Evolutionary conservation across 2,329 filamentous ascomycete species (phyloP).

Genomic region (Alternaria angustiovoidea): DNA sequence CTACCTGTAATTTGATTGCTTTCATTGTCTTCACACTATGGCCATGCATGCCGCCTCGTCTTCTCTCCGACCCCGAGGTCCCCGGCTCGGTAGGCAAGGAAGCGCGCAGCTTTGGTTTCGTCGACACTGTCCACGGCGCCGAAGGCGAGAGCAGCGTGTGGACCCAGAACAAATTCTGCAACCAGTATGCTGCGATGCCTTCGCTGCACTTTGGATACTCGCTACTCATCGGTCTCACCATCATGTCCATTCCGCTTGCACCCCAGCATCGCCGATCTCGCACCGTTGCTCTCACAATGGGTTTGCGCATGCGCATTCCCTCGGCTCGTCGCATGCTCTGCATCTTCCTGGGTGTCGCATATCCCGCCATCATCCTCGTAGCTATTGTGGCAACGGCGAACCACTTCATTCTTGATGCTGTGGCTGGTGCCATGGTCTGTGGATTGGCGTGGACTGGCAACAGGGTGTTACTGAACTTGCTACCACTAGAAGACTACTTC

Average conservation of each 20-base stretch:
- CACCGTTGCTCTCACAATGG: slow-evolving; percentile 30
- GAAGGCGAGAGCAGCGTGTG: slow-evolving; percentile 72
- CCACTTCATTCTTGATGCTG: slow-evolving; percentile 75
- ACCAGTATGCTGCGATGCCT: slow-evolving; percentile 81
- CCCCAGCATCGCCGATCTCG: slow-evolving; percentile 60
- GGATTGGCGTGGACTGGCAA: slow-evolving; percentile 68
- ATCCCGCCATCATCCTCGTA: slow-evolving; percentile 70
- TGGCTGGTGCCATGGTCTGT: slow-evolving; percentile 73
- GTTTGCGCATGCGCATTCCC: slow-evolving; percentile 52
- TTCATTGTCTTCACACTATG: slow-evolving; percentile 67
- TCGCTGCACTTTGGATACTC: slow-evolving; percentile 80
- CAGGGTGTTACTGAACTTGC: slow-evolving; percentile 66
- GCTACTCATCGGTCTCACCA: slow-evolving; percentile 74
- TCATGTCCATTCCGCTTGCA: slow-evolving; percentile 70
- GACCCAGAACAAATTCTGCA: slow-evolving; percentile 77
- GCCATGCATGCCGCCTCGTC: slow-evolving; percentile 68
- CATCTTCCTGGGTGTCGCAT: slow-evolving; percentile 64
- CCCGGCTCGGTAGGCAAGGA: slow-evolving; percentile 64
- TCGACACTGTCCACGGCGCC: slow-evolving; percentile 66
- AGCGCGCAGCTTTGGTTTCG: slow-evolving; percentile 67
- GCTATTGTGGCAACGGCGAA: slow-evolving; percentile 77
- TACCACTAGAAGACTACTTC: slow-evolving; percentile 74
- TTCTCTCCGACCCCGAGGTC: slow-evolving; percentile 63
- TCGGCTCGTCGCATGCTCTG: slow-evolving; percentile 62
- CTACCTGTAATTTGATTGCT: slow-evolving; percentile 66